Conservation (phyloP, 2,329 filamentous ascomycete genomes). For the Cladophialophora carrionii region DNA sequence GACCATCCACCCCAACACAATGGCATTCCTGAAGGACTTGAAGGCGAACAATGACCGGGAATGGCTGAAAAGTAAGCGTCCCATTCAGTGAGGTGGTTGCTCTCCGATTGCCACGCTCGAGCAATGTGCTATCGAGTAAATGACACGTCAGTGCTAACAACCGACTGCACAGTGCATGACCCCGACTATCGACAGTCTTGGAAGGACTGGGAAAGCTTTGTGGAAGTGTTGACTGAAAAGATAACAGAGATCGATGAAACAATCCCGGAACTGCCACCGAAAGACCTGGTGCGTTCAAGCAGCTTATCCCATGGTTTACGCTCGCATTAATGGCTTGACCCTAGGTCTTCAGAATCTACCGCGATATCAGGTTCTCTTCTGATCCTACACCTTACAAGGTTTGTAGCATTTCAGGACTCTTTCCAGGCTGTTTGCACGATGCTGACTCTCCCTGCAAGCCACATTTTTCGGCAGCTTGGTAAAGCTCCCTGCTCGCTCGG, state of each 20-base stretch:
- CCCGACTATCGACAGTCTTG: conserved; percentile 75
- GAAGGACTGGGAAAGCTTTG: conserved; percentile 79
- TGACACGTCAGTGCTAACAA: neutral
- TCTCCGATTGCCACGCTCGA: neutral
- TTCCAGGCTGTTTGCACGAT: conserved; percentile 22
- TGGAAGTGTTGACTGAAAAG: conserved; percentile 70
- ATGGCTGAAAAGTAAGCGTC: conserved; percentile 59
- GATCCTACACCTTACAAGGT: conserved; percentile 89
- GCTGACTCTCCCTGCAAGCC: conserved; percentile 53
- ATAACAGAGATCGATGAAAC: conserved; percentile 75
- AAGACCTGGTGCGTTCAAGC: conserved; percentile 67
- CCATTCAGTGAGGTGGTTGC: conserved; percentile 48
- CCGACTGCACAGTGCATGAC: conserved; percentile 66
- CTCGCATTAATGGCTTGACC: conserved; percentile 20
- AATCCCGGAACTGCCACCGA: conserved; percentile 80
- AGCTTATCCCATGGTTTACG: conserved; percentile 4
- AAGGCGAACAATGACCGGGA: conserved; percentile 64
- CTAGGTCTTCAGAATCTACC: conserved; percentile 79
- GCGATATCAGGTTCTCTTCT: conserved; percentile 76
- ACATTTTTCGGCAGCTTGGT: conserved; percentile 82
- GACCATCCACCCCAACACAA: conserved; percentile 65
- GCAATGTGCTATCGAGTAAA: neutral
- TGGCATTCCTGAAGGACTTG: conserved; percentile 63
- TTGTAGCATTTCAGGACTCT: conserved; percentile 38
- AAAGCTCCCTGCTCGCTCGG: conserved; percentile 35